Conservation (phyloP, 164 flowering plant genomes). For the Vitis amurensis region DNA sequence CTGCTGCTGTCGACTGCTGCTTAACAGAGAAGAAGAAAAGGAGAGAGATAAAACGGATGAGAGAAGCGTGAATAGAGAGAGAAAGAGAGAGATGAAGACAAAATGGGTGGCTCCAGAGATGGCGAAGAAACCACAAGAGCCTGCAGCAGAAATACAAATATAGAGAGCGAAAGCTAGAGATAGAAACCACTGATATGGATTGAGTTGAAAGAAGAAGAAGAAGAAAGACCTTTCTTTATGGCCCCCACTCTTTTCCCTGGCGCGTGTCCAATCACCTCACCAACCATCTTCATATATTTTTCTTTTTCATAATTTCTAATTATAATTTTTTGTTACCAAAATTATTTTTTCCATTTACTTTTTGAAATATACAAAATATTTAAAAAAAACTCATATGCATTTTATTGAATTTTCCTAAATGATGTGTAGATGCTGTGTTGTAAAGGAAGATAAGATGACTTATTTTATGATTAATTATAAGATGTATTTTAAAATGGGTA, state of each 20-base stretch:
- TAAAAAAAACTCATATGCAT: no score
- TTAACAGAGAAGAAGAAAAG: neutral
- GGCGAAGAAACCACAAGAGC: constrained; percentile 11
- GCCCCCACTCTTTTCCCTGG: neutral
- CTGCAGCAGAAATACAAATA: constrained; percentile 12
- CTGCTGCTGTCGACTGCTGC: neutral
- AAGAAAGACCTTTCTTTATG: neutral
- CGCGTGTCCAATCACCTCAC: neutral
- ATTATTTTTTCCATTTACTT: no score
- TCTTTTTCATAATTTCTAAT: no score
- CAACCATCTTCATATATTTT: no score
- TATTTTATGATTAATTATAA: no score
- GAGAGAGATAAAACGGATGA: constrained; percentile 6
- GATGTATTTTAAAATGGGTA: no score
- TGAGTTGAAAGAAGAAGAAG: constrained; percentile 1
- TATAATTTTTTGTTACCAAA: no score
- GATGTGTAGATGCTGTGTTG: no score
- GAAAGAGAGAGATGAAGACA: constrained; percentile 12
- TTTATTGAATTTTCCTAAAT: no score
- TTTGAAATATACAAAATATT: no score
- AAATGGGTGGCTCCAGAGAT: constrained; percentile 16
- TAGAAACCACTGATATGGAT: neutral
- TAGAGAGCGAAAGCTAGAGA: neutral
- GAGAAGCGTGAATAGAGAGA: neutral
- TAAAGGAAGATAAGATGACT: no score